Evolutionary conservation across 352 stramenopile genomes (phyloP), one percentile per base, ranked within the genome.

Genomic region (Albugo laibachii): DNA sequence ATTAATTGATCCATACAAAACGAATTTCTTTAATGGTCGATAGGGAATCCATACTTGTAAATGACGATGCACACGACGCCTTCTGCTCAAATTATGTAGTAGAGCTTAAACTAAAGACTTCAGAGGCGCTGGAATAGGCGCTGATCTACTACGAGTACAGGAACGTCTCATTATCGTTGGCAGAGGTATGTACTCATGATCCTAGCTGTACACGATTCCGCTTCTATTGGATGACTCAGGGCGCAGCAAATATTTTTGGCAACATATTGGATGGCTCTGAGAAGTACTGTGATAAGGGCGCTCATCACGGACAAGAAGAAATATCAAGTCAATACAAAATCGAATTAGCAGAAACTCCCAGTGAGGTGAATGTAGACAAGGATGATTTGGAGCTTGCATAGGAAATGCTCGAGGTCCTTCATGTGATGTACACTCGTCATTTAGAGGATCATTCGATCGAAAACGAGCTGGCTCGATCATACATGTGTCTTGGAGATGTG

Each of bases 141-240:
- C 72, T 69, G 2, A 67, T 83, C 20, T 92, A 88, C 53, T 86
- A 88, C 51, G 66, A 85, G 52, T 88, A 92, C 48, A 75, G 78
- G 37, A 70, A 92, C 54, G 65, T 75, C 20, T 55, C 88, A 51
- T 59, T 92, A 31, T 70, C 66, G 52, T 61, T 87, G 11, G 65
- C 67, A 1, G 78, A 92, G 56, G 63, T 61, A 46, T 20, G 12
- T 27, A 50, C 13, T 13, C 13, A 42, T 37, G 37, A 56, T 19
- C 54, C 59, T 56, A 20, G 36, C 31, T 46, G 12, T 48, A 14
- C 10, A 12, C 10, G n/a, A 52, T 2, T 14, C 36, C 18, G 13
- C 5, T 10, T 36, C n/a, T 16, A 34, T 27, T 27, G 14, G 48
- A 19, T 8, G 18, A 35, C 13, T 14, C 46, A 61, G 55, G 63